Conservation (phyloP, 2,329 filamentous ascomycete species). For the Ophiostoma ulmi region DNA sequence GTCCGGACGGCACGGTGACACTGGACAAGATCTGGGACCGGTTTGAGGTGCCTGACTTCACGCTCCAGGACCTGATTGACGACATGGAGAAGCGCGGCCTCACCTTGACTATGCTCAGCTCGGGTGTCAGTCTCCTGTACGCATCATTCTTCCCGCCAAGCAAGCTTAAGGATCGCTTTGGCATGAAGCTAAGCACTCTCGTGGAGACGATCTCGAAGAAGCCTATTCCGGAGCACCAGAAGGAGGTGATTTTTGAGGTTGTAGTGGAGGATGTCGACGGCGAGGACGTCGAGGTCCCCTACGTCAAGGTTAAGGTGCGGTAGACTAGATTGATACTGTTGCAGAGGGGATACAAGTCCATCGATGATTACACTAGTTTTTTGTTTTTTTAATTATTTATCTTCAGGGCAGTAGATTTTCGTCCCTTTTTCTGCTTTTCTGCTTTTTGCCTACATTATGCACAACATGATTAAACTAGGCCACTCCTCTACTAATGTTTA, state of each 20-base stretch:
- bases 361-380: neutral
- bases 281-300: slow-evolving; percentile 95
- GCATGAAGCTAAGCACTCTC: slow-evolving; percentile 80
- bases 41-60: slow-evolving; percentile 84
- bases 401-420: neutral
- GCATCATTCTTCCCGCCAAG: slow-evolving; percentile 80
- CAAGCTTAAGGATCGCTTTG: slow-evolving; percentile 75
- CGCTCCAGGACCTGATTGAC: slow-evolving; percentile 75
- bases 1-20: slow-evolving; percentile 69
- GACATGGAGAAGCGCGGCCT: slow-evolving; percentile 77
- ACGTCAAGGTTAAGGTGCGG: slow-evolving; percentile 79
- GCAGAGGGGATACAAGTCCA: neutral
- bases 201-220: slow-evolving; percentile 90
- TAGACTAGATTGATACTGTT: slow-evolving; percentile 24
- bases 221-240: slow-evolving; percentile 82
- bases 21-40: slow-evolving; percentile 98
- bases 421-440: neutral
- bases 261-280: slow-evolving; percentile 83
- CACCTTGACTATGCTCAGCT: slow-evolving; percentile 86
- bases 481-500: too few species aligned
- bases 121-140: slow-evolving; percentile 91
- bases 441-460: neutral
- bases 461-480: neutral
- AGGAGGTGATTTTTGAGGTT: slow-evolving; percentile 94
- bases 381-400: neutral